phyloP scores from a whole-genome alignment of 768 basidiomycete genomes.

The Leccinum uliginosum region DNA sequence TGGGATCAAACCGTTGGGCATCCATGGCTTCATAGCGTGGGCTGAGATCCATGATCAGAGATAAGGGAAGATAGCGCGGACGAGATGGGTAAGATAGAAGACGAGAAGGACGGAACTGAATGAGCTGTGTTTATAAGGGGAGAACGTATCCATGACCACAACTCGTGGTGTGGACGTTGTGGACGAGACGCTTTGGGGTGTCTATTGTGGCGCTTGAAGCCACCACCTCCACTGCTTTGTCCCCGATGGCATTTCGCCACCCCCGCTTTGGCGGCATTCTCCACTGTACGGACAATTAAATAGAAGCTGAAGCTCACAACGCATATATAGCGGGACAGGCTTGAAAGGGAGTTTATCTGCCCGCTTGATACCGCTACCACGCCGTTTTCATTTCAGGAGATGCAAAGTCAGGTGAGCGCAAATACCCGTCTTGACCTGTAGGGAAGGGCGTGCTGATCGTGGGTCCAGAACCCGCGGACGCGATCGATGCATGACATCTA shows the following conservation, averaged over 20 bases:
- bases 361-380: slow-evolving; percentile 16
- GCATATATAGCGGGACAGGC: slow-evolving; percentile 14
- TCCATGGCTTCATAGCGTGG: slow-evolving; percentile 30
- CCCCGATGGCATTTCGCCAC: slow-evolving; percentile 6
- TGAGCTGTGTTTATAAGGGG: slow-evolving; percentile 20
- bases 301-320: background rate
- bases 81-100: slow-evolving; percentile 22
- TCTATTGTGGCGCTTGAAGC: slow-evolving; percentile 14
- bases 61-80: slow-evolving; percentile 29
- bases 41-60: slow-evolving; percentile 20
- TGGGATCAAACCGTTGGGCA: slow-evolving; percentile 31
- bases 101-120: slow-evolving; percentile 27
- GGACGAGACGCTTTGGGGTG: slow-evolving; percentile 19
- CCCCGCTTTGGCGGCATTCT: slow-evolving; percentile 19
- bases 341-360: slow-evolving; percentile 8
- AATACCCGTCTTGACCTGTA: slow-evolving; percentile 13
- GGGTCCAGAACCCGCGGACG: slow-evolving; percentile 15
- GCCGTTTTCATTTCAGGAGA: slow-evolving; percentile 22
- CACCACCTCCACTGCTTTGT: slow-evolving; percentile 18
- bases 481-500: slow-evolving; percentile 13
- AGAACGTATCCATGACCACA: slow-evolving; percentile 21
- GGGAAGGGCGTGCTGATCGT: slow-evolving; percentile 24
- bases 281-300: slow-evolving; percentile 7
- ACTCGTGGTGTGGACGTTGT: slow-evolving; percentile 23
- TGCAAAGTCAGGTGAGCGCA: slow-evolving; percentile 18